Evolutionary conservation across 202 grass and related monocot species (phyloP).

Genomic region (Hordeum pubiflorum): DNA sequence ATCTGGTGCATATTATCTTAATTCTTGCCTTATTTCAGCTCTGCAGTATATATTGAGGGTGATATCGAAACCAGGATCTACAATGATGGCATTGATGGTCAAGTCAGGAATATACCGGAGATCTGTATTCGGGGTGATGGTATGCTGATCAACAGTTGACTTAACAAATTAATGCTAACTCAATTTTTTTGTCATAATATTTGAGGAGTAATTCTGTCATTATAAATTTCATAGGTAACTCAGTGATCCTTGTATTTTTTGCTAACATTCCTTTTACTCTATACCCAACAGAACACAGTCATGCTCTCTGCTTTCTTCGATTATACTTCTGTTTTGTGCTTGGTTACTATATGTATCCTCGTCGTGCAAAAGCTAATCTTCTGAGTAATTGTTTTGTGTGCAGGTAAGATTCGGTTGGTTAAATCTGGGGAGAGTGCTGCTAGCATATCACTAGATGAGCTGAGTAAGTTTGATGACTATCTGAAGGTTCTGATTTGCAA

Average conservation of each 20-base stretch:
- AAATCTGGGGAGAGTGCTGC: constrained; percentile 57
- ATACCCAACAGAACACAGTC: background rate
- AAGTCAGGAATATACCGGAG: constrained; percentile 76
- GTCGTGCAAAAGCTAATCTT: constrained; percentile 25
- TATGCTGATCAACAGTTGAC: constrained; percentile 39
- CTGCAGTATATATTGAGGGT: constrained; percentile 85
- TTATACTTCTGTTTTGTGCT: background rate
- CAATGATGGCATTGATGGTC: constrained; percentile 63
- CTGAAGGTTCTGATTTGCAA: constrained; percentile 9
- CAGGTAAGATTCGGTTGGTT: constrained; percentile 63
- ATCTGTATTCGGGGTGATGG: constrained; percentile 77
- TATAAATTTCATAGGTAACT: constrained; percentile 14
- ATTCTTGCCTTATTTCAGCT: constrained; percentile 38
- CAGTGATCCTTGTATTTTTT: background rate
- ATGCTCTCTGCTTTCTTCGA: background rate
- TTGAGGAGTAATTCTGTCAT: background rate
- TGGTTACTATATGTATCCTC: background rate
- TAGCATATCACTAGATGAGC: constrained; percentile 52
- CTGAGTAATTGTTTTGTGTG: constrained; percentile 18
- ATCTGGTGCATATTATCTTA: background rate
- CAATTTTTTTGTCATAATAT: background rate
- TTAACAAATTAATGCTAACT: background rate
- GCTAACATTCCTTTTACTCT: background rate
- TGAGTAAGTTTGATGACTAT: constrained; percentile 43
- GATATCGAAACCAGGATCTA: constrained; percentile 97